These are phyloP conservation scores for Asterella californica DNA, from an alignment of 225 moss, liverwort and hornwort genomes.

Conservation along the genomic window DNA sequence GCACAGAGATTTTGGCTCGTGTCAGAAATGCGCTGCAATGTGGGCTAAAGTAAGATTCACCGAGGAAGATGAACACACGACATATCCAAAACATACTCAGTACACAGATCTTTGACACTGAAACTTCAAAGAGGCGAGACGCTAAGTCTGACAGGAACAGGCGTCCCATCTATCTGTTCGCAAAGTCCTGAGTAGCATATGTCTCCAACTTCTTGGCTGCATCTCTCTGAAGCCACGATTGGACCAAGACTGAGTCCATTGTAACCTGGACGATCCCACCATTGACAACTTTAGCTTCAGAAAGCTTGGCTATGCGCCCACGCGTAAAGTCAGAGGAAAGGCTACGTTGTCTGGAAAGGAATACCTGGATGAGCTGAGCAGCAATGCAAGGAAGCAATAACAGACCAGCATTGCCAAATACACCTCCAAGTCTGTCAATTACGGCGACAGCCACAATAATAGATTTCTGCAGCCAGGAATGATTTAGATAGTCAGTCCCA, in stretches of 20 bases:
- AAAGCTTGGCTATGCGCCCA: neutral
- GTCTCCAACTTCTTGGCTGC: slow-evolving; percentile 4
- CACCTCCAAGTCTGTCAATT: slow-evolving; percentile 65
- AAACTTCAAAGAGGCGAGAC: no score
- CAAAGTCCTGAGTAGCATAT: neutral
- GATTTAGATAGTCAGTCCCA: neutral
- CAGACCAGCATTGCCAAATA: slow-evolving; percentile 74
- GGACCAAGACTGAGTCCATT: slow-evolving; percentile 33
- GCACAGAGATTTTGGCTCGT: no score
- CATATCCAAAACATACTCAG: no score
- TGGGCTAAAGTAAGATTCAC: no score
- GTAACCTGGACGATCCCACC: slow-evolving; percentile 23
- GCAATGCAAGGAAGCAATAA: slow-evolving; percentile 81
- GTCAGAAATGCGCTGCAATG: no score
- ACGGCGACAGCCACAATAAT: slow-evolving; percentile 74
- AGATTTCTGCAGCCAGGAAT: slow-evolving; percentile 61
- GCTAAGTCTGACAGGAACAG: neutral
- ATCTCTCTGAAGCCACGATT: slow-evolving; percentile 34
- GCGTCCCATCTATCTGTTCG: neutral
- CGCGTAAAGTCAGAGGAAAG: no score
- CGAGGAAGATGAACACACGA: no score
- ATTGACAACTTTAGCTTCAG: neutral
- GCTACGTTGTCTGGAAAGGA: neutral
- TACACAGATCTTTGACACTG: no score
- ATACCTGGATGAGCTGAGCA: slow-evolving; percentile 75